Conservation (phyloP, 2,329 filamentous ascomycete genomes). For the Botrytis aclada region DNA sequence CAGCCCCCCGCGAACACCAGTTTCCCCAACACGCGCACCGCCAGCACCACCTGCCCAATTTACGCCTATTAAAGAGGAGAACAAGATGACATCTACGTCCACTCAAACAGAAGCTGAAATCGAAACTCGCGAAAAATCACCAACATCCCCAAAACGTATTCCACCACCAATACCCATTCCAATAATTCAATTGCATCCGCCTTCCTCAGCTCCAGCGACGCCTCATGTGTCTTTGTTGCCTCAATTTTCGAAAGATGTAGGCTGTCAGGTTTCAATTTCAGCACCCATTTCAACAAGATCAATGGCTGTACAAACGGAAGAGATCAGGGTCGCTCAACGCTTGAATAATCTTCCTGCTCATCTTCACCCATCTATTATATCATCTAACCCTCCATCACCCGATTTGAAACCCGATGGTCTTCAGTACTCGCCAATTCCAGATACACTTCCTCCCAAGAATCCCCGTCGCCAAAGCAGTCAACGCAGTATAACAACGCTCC, state of each 20-base stretch:
- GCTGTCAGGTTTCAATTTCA: constrained; percentile 69
- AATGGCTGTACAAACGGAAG: constrained; percentile 76
- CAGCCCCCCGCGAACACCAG: constrained; percentile 65
- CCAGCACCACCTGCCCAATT: constrained; percentile 39
- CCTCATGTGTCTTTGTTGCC: constrained; percentile 72
- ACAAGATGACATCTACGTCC: constrained; percentile 51
- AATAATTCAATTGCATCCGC: constrained; percentile 88
- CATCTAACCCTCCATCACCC: constrained; percentile 58
- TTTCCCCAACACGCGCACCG: constrained; percentile 46
- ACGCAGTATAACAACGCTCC: constrained; percentile 43
- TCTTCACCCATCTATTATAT: constrained; percentile 74
- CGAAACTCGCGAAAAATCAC: constrained; percentile 34
- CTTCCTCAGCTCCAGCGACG: constrained; percentile 76
- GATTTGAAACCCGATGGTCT: constrained; percentile 36
- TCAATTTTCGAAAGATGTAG: constrained; percentile 77
- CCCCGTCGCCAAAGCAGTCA: constrained; percentile 53
- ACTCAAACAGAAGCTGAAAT: constrained; percentile 57
- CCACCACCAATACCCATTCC: constrained; percentile 55
- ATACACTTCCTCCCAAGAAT: constrained; percentile 56
- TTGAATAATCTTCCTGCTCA: constrained; percentile 72
- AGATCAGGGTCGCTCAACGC: constrained; percentile 79
- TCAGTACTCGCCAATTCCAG: constrained; percentile 51
- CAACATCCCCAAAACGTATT: constrained; percentile 29
- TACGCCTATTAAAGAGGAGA: constrained; percentile 30
- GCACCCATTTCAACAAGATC: constrained; percentile 41